Conservation (phyloP, 2,329 filamentous ascomycete genomes). For the Trichophyton benhamiae region DNA sequence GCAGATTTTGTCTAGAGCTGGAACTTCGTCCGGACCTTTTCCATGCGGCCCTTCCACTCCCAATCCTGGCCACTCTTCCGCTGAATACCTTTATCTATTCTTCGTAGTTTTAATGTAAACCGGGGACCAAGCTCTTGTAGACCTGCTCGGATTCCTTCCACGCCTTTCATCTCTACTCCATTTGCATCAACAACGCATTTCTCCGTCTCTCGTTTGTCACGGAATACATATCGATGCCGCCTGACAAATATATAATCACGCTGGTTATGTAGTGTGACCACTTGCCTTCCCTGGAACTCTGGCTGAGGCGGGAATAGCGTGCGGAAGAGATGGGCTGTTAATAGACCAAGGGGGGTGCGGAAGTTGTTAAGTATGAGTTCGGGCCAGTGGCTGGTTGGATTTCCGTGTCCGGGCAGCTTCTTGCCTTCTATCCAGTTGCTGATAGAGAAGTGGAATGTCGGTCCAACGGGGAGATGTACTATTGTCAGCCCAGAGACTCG, state of each 20-base stretch:
- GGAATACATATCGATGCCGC: slow-evolving; percentile 81
- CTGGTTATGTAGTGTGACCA: slow-evolving; percentile 87
- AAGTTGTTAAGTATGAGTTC: slow-evolving; percentile 91
- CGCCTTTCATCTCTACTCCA: slow-evolving; percentile 70
- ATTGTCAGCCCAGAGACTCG: slow-evolving; percentile 69
- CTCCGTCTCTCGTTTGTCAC: slow-evolving; percentile 75
- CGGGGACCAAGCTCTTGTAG: slow-evolving; percentile 81
- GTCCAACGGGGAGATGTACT: slow-evolving; percentile 69
- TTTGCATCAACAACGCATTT: slow-evolving; percentile 73
- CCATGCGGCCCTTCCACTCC: slow-evolving; percentile 94
- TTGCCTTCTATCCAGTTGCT: slow-evolving; percentile 83
- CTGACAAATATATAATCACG: slow-evolving; percentile 92
- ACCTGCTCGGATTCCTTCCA: slow-evolving; percentile 73
- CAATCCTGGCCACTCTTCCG: slow-evolving; percentile 68
- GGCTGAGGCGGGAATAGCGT: slow-evolving; percentile 68
- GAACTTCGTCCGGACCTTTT: slow-evolving; percentile 87
- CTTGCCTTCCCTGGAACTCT: slow-evolving; percentile 74
- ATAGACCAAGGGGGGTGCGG: slow-evolving; percentile 75
- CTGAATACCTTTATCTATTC: slow-evolving; percentile 82
- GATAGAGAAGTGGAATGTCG: slow-evolving; percentile 86
- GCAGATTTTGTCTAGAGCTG: slow-evolving; percentile 49
- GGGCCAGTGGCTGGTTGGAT: slow-evolving; percentile 78
- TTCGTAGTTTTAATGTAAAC: slow-evolving; percentile 74
- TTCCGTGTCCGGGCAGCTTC: slow-evolving; percentile 79
- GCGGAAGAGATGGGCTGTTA: slow-evolving; percentile 76